phyloP scores from a whole-genome alignment of 305 asterid genomes.

The Coffea humblotiana region DNA sequence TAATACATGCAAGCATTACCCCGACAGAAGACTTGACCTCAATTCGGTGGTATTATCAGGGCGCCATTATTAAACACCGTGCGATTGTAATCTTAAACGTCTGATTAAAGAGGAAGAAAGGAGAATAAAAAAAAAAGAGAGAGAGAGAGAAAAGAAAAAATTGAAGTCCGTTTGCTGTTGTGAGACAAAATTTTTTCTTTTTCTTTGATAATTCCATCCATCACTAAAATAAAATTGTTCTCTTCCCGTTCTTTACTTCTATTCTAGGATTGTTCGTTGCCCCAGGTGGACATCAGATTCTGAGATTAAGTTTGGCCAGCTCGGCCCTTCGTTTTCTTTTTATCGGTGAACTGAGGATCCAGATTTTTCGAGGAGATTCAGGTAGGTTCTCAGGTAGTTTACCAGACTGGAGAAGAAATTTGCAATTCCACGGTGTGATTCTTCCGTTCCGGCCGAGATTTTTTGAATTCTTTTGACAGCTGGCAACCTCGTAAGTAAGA shows the following conservation, averaged over 20 bases:
- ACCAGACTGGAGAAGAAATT: neutral
- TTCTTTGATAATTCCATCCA: conserved; percentile 6
- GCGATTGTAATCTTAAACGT: neutral
- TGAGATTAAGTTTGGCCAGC: neutral
- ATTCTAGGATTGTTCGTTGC: neutral
- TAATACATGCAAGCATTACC: no score
- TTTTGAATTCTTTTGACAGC: neutral
- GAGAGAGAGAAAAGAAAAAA: no score
- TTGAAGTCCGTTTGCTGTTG: no score
- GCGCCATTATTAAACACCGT: neutral
- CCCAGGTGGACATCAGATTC: neutral
- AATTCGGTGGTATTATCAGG: neutral
- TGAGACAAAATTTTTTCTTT: neutral
- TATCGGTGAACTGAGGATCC: no score
- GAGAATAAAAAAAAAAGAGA: no score
- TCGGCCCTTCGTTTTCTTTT: neutral
- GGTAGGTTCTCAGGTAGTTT: conserved; percentile 11
- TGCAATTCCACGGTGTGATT: neutral
- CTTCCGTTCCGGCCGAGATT: neutral
- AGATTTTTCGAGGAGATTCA: conserved; percentile 4
- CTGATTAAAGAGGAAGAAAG: neutral
- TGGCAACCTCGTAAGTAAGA: neutral
- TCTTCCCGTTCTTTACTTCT: neutral
- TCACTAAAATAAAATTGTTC: neutral
- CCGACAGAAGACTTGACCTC: no score